Evolutionary conservation across 2,329 filamentous ascomycete species (phyloP), one percentile per base, ranked within the genome.

Genomic region (Torrubiella hemipterigena): DNA sequence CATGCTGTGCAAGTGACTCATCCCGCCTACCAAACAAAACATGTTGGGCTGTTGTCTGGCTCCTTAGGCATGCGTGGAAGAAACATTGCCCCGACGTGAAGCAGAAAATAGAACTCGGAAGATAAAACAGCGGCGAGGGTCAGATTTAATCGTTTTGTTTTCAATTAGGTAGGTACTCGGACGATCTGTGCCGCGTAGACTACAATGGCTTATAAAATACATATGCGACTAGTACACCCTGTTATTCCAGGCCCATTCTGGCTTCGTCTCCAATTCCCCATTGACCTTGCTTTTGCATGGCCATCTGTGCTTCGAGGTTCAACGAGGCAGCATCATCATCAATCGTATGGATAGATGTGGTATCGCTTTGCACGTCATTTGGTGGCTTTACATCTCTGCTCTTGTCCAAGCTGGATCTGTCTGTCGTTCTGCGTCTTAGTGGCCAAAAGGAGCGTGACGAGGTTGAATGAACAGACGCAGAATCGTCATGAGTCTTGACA

Each of bases 191-290:
- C n/a, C n/a, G n/a, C n/a, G n/a, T n/a, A n/a, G n/a, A n/a, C n/a
- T n/a, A n/a, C n/a, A n/a, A n/a, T n/a, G n/a, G n/a, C n/a, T n/a
- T n/a, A n/a, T n/a, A n/a, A n/a, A n/a, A n/a, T n/a, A n/a, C n/a
- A n/a, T n/a, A n/a, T n/a, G n/a, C n/a, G n/a, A n/a, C 25, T 15
- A 10, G 11, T 18, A 27, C 27, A 26, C 10, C 3, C 16, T 24
- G 28, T n/a, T 16, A 33, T 35, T 89, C 84, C 42, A 93, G 59
- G 19, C 76, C 80, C 81, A 93, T 91, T 46, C 79, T 68, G 16
- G 81, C 75, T 48, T 93, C 85, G 50, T 94, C 86, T 2, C 82
- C 81, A 30, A 93, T 69, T 1, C 83, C 82, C 77, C 85, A 86
- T 45, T 73, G 70, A 4, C 55, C 69, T 40, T 65, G 49, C 41